Percentiles rank a stretch among this genome's conserved stretches.
phyloP scores from a whole-genome alignment of 345 rosid genomes.

The Lepidium aucheri region DNA sequence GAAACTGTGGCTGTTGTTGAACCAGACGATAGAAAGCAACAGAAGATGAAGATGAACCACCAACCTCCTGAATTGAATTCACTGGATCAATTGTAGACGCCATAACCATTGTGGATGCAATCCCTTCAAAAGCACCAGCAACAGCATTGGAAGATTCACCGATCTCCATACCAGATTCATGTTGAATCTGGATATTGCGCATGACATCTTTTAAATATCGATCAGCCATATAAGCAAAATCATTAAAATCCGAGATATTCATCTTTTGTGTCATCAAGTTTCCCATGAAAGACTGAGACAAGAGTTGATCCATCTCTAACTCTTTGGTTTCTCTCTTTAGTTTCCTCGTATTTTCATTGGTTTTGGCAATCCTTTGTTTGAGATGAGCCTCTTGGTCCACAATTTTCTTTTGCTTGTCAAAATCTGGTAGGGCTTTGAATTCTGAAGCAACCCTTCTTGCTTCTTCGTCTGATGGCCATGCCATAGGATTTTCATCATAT shows the following conservation, averaged over 20 bases:
- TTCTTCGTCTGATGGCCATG: background rate
- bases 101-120: background rate
- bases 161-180: background rate
- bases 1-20: background rate
- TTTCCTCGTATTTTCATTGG: background rate
- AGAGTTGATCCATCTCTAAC: slow-evolving; percentile 21
- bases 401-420: too few relatives aligned
- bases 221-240: slow-evolving; percentile 17
- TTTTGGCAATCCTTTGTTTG: too few relatives aligned
- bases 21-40: too few relatives aligned
- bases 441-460: too few relatives aligned
- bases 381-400: too few relatives aligned
- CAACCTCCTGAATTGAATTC: background rate
- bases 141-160: background rate
- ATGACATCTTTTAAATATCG: slow-evolving; percentile 17
- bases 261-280: background rate
- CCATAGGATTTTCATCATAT: background rate
- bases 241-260: slow-evolving; percentile 27
- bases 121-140: background rate
- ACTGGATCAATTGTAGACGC: background rate
- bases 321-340: too few relatives aligned
- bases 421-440: too few relatives aligned
- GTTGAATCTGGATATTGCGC: background rate
- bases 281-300: background rate
- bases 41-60: background rate